These are phyloP conservation scores for Dentipellis sp. DNA, from an alignment of 768 basidiomycete species.

Conservation along the genomic window DNA sequence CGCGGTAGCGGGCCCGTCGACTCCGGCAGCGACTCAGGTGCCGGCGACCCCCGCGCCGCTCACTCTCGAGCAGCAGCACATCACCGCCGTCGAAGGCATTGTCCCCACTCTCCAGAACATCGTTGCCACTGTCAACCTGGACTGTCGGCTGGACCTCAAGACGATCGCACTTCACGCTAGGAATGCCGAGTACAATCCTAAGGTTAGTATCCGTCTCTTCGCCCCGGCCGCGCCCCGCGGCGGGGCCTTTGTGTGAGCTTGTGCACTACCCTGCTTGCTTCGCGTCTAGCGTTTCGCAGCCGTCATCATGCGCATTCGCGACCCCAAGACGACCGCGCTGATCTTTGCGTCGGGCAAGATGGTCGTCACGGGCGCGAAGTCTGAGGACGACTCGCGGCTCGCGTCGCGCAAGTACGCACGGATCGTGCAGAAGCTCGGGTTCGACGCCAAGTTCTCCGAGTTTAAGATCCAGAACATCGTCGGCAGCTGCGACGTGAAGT, in stretches of 20 bases:
- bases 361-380: constrained; percentile 99
- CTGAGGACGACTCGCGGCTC: constrained; percentile 93
- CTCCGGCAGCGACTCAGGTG: constrained; percentile 36
- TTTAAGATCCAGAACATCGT: constrained; percentile 99
- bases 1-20: constrained; percentile 49
- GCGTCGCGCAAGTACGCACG: constrained; percentile 98
- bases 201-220: constrained; percentile 72
- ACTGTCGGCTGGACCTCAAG: constrained; percentile 94
- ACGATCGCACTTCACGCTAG: constrained; percentile 96
- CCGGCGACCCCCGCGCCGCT: constrained; percentile 65
- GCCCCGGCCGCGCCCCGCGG: constrained; percentile 21
- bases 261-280: constrained; percentile 42
- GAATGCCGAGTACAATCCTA: constrained; percentile 99
- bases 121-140: constrained; percentile 96
- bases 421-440: constrained; percentile 98
- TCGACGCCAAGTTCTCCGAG: constrained; percentile 98
- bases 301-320: constrained; percentile 99
- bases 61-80: constrained; percentile 87
- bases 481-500: constrained; percentile 96
- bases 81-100: constrained; percentile 95
- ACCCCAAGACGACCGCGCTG: constrained; percentile 98
- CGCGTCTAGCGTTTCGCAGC: constrained; percentile 94
- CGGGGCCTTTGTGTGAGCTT: constrained; percentile 49
- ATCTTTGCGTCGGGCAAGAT: constrained; percentile 99
- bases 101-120: constrained; percentile 99